Conservation (phyloP, 106 monocot genomes). For the Dendrobium chrysotoxum region DNA sequence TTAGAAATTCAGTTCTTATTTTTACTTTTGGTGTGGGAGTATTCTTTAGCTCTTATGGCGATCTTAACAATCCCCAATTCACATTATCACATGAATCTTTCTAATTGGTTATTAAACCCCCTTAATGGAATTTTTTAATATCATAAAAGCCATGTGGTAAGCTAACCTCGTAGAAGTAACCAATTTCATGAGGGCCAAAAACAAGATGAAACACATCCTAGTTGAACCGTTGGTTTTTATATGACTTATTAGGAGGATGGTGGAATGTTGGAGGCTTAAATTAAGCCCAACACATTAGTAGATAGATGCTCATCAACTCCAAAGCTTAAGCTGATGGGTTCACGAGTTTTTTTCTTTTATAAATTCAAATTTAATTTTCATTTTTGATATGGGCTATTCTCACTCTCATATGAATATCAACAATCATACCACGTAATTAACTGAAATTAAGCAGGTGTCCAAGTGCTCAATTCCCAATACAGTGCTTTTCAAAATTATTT, state of each 20-base stretch:
- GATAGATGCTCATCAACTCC: neutral
- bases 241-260: too few relatives aligned
- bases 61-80: too few relatives aligned
- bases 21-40: neutral
- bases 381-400: neutral
- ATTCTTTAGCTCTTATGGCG: too few relatives aligned
- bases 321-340: neutral
- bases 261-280: too few relatives aligned
- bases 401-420: neutral
- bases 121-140: too few relatives aligned
- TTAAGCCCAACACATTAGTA: neutral
- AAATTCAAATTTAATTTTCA: neutral
- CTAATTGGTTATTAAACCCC: too few relatives aligned
- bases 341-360: neutral
- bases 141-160: too few relatives aligned
- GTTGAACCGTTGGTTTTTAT: too few relatives aligned
- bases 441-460: neutral
- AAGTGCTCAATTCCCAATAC: neutral
- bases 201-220: too few relatives aligned
- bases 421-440: neutral
- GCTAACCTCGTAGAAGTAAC: too few relatives aligned
- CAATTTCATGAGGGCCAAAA: too few relatives aligned
- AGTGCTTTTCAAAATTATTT: neutral
- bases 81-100: too few relatives aligned
- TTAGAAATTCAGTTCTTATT: neutral